Conservation (phyloP, 2,329 filamentous ascomycete genomes). For the Fusarium illudens region DNA sequence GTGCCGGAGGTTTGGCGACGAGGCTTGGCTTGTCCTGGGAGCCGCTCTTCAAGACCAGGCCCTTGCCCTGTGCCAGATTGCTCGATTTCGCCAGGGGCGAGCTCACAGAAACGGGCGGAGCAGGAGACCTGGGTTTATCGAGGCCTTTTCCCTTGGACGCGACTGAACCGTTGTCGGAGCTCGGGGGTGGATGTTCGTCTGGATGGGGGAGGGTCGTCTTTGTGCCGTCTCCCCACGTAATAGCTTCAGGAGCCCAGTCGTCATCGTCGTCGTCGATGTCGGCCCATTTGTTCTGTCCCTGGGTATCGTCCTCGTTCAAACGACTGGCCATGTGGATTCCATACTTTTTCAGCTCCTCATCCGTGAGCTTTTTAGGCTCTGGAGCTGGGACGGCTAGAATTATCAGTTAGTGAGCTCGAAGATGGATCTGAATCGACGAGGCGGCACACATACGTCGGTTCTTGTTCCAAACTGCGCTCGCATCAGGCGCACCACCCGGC, state of each 20-base stretch:
- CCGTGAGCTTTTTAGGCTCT: slow-evolving; percentile 83
- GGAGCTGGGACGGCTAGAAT: slow-evolving; percentile 66
- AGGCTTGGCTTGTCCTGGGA: slow-evolving; percentile 75
- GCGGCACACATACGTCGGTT: slow-evolving; percentile 72
- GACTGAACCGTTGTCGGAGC: slow-evolving; percentile 40
- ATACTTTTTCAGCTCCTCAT: slow-evolving; percentile 87
- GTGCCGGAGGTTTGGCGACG: slow-evolving; percentile 74
- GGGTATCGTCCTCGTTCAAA: slow-evolving; percentile 76
- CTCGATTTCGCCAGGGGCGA: slow-evolving; percentile 56
- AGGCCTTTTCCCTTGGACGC: slow-evolving; percentile 32
- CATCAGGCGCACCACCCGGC: slow-evolving; percentile 70
- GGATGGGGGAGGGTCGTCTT: slow-evolving; percentile 77
- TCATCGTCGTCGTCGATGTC: slow-evolving; percentile 91
- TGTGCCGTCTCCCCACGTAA: slow-evolving; percentile 89
- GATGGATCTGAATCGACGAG: not conserved
- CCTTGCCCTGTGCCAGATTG: slow-evolving; percentile 63
- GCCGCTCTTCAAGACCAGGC: slow-evolving; percentile 70
- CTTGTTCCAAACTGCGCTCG: slow-evolving; percentile 86
- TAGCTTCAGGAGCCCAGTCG: slow-evolving; percentile 84
- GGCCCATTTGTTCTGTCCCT: slow-evolving; percentile 85
- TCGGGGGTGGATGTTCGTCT: slow-evolving; percentile 57
- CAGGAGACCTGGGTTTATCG: slow-evolving; percentile 58
- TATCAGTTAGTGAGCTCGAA: slow-evolving; percentile 31
- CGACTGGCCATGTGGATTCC: slow-evolving; percentile 86
- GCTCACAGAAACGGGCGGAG: slow-evolving; percentile 46